Evolutionary conservation across 2,329 filamentous ascomycete genomes (phyloP).

Genomic region (Pseudogymnoascus sp.): DNA sequence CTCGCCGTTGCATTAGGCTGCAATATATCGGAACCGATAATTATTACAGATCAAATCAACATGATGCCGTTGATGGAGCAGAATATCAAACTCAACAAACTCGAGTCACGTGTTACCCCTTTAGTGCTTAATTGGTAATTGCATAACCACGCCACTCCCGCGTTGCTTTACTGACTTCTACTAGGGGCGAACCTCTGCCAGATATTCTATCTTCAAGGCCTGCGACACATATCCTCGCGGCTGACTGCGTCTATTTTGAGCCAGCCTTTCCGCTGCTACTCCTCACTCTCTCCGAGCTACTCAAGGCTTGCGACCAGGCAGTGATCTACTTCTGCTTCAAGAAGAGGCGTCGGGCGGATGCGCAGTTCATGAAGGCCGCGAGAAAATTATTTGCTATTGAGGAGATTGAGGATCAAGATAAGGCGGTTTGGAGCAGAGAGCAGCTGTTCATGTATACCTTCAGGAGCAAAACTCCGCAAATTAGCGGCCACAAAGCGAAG

Average conservation of each 20-base stretch:
- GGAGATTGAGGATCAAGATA: conserved; percentile 55
- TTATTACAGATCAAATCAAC: conserved; percentile 78
- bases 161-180: background rate
- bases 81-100: conserved; percentile 75
- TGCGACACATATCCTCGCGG: conserved; percentile 81
- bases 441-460: conserved; percentile 55
- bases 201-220: conserved; percentile 44
- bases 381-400: conserved; percentile 57
- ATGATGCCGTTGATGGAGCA: conserved; percentile 81
- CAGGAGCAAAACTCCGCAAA: conserved; percentile 20
- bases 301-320: conserved; percentile 60
- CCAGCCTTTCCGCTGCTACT: conserved; percentile 85
- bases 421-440: conserved; percentile 47
- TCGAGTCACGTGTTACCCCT: conserved; percentile 55
- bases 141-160: background rate
- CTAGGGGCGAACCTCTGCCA: conserved; percentile 54
- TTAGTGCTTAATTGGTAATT: conserved; percentile 70
- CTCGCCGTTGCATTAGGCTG: conserved; percentile 52
- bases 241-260: conserved; percentile 96
- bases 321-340: conserved; percentile 85
- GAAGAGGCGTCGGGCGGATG: conserved; percentile 73
- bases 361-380: conserved; percentile 65
- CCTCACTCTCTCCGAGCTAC: conserved; percentile 64
- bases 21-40: conserved; percentile 47
- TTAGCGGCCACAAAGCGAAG: background rate